These are phyloP conservation scores for Plantago rigida DNA, from an alignment of 305 asterid genomes.

Conservation along the genomic window DNA sequence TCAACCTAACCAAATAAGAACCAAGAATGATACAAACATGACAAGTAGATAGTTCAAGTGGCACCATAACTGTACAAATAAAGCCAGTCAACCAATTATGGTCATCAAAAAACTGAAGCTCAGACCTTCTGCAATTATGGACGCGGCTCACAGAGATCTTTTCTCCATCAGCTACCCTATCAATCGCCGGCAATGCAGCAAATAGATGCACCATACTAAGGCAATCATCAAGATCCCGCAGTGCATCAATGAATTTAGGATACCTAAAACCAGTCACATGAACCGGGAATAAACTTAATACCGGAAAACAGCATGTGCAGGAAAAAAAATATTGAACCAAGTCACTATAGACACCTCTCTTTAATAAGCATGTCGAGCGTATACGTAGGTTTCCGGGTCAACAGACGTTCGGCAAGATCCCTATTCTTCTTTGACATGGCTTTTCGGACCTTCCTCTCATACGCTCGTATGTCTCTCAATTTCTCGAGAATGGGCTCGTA, in stretches of 20 bases:
- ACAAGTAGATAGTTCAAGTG: slow-evolving; percentile 7
- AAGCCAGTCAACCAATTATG: neutral
- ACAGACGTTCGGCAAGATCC: slow-evolving; percentile 71
- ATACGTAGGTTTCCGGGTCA: slow-evolving; percentile 73
- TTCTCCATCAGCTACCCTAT: slow-evolving; percentile 65
- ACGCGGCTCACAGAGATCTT: slow-evolving; percentile 69
- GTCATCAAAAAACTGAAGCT: neutral
- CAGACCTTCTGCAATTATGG: slow-evolving; percentile 82
- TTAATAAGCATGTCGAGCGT: slow-evolving; percentile 71
- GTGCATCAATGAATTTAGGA: slow-evolving; percentile 80
- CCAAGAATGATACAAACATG: slow-evolving; percentile 14
- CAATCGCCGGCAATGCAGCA: slow-evolving; percentile 96
- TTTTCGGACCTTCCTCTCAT: slow-evolving; percentile 70
- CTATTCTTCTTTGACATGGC: slow-evolving; percentile 73
- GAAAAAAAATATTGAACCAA: neutral
- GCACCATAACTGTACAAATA: neutral
- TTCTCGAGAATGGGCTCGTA: slow-evolving; percentile 79
- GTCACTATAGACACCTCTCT: slow-evolving; percentile 52
- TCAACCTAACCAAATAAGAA: slow-evolving; percentile 45
- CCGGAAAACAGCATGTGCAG: slow-evolving; percentile 1
- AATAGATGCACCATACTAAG: slow-evolving; percentile 90
- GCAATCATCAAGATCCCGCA: slow-evolving; percentile 92
- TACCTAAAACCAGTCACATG: slow-evolving; percentile 40
- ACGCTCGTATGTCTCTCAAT: slow-evolving; percentile 59
- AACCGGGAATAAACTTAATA: slow-evolving; percentile 11